Evolutionary conservation across 768 basidiomycete genomes (phyloP).

Genomic region (Pleurotus ostreatus): DNA sequence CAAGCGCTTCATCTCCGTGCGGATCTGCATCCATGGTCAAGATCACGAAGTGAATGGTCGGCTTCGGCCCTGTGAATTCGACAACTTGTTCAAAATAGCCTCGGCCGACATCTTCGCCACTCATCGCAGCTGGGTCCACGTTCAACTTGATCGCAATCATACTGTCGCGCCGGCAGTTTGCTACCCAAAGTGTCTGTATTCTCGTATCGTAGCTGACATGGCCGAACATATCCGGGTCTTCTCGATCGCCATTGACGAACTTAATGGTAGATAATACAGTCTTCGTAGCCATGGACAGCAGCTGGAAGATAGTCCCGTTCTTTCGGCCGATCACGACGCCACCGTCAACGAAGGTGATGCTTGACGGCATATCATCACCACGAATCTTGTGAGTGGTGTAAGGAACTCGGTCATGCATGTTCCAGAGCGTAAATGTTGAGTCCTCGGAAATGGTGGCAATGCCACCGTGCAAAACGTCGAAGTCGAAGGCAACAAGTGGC

Average conservation of each 20-base stretch:
- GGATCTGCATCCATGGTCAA: constrained; percentile 83
- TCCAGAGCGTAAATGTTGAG: constrained; percentile 80
- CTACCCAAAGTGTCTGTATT: constrained; percentile 85
- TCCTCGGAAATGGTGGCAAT: constrained; percentile 82
- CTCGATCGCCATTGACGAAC: constrained; percentile 65
- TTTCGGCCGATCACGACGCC: constrained; percentile 83
- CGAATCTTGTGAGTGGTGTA: constrained; percentile 74
- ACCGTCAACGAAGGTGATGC: constrained; percentile 79
- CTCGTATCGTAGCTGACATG: constrained; percentile 82
- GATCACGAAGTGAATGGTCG: constrained; percentile 87
- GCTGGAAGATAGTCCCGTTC: constrained; percentile 82
- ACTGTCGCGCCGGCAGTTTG: constrained; percentile 81
- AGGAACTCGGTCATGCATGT: constrained; percentile 69
- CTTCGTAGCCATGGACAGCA: constrained; percentile 72
- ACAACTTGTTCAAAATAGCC: constrained; percentile 77
- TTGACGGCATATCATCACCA: constrained; percentile 80
- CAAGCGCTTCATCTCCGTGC: constrained; percentile 76
- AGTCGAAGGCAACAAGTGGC: constrained; percentile 83
- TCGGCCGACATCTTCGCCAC: constrained; percentile 56
- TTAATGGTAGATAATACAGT: constrained; percentile 73
- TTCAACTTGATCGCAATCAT: constrained; percentile 77
- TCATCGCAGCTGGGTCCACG: constrained; percentile 53
- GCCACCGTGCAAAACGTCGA: constrained; percentile 72
- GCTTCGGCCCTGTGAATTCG: constrained; percentile 80
- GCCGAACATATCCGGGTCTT: constrained; percentile 85